Base-by-base conservation (phyloP, 768 basidiomycete genomes). In the Leccinum incarnatum region DNA sequence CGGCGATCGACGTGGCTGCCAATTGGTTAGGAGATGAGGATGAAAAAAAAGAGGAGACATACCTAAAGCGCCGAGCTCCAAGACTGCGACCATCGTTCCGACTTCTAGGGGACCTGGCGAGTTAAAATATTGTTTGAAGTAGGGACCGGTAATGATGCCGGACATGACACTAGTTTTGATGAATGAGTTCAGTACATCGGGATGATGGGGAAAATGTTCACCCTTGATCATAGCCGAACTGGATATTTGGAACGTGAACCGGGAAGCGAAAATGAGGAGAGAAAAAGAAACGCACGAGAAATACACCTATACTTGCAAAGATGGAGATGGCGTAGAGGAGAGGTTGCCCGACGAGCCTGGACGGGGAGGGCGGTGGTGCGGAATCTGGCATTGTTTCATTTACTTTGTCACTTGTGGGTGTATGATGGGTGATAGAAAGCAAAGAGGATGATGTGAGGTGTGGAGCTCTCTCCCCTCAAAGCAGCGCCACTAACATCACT, bases 61-160 rank as follows among this genome's bases (percentile, higher is more conserved):
- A 92, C 93, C 81, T 71, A 97, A 88, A 40, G 95, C 95, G 47
- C 95, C 95, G 36, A 98, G 81, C 74, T 98, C 94, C 34, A 96
- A 77, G 5, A 95, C 88, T n/a, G 95, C 92, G 42, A 97, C 94
- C 89, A 98, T 94, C 19, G 91, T 93, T n/a, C 93, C 95, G 23
- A 94, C 73, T 66, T 89, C 83, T 52, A 89, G 74, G 0, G 88
- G 79, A 15, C 81, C 81, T 17, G 93, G 95, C 19, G 86, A 81
- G 59, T 90, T 77, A 78, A 98, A 95, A 75, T 83, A 95, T 55
- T 86, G 83, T 63, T 79, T 83, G 74, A 93, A 93, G 72, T 92
- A 82, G 21, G 88, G 88, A 0, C 89, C 89, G 27, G 88, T 97
- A 73, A 98, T 95, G 63, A 97, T 86, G 29, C 94, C 94, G 62